Evolutionary conservation across 1,284 basidiomycete species (phyloP), one percentile per base, ranked within the genome.

Genomic region (Trametes versicolor): DNA sequence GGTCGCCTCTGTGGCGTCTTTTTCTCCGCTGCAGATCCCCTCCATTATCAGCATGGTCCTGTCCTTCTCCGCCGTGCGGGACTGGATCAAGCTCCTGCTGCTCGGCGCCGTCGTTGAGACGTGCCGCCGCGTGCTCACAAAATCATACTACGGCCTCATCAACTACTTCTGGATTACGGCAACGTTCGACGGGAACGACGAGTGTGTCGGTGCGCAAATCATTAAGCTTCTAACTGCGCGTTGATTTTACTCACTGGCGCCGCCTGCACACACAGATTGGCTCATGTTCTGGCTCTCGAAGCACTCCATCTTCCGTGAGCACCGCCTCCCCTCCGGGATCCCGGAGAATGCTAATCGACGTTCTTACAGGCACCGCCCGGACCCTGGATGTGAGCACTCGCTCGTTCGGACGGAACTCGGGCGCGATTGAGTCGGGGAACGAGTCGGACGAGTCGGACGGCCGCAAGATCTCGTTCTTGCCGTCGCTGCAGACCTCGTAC

Each of bases 241-340:
- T 32, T 50, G 53, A 54, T 60, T 64, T 25, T 62, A 45, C 53
- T 66, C 4, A 36, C 12, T 3, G 25, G 34, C 10, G 6, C 12
- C 37, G 13, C 25, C 21, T n/a, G 29, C 12, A 23, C 23, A 19
- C 37, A 32, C 49, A 78, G 76, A 64, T 37, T 78, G 76, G 77
- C 73, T 78, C 45, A 69, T 77, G 72, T 74, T 72, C 54, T 79
- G 78, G 78, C 70, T 79, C 0, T 78, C 78, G 19, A 71, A 70
- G 43, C 75, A 77, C 57, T 73, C 76, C 9, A 68, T 74, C 41
- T 79, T 77, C 74, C 70, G 77, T 73, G 61, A 67, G 72, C 62
- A 29, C 19, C 17, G 43, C 43, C n/a, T 50, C 21, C 4, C 9
- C 25, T 17, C 15, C 58, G 21, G 32, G 55, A 32, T 48, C 50